These are phyloP conservation scores for Anisodus tanguticus DNA, from an alignment of 257 asterid species.

Conservation along the genomic window DNA sequence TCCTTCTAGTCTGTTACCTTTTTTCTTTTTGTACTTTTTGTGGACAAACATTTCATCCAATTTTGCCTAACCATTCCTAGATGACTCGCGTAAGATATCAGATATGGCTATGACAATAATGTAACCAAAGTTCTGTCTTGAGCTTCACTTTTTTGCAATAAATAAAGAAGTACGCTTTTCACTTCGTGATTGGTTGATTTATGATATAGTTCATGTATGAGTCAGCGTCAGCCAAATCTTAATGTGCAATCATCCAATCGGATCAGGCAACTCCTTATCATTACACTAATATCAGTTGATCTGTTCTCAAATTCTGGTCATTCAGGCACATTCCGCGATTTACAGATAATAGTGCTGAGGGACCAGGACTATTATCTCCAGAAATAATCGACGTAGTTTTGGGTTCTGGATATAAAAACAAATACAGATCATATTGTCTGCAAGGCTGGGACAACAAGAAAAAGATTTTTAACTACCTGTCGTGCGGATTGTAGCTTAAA, in stretches of 20 bases:
- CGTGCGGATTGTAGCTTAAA: neutral
- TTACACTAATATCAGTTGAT: too few relatives aligned
- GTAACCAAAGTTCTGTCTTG: neutral
- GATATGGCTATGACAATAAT: neutral
- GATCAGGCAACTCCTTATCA: neutral
- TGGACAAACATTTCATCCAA: neutral
- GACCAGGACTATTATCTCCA: too few relatives aligned
- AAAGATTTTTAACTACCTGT: constrained; percentile 16
- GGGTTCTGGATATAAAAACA: too few relatives aligned
- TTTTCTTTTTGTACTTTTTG: neutral
- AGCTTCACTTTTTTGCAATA: neutral
- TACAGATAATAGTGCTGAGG: too few relatives aligned
- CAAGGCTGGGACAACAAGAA: constrained; percentile 13
- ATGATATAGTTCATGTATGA: neutral
- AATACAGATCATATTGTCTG: constrained; percentile 4
- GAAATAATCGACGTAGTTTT: too few relatives aligned
- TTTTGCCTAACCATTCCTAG: neutral
- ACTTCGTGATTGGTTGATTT: neutral
- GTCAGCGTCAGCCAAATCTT: constrained; percentile 12
- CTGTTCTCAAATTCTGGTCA: too few relatives aligned
- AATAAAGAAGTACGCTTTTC: neutral
- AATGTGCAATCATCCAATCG: constrained; percentile 16
- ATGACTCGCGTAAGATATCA: neutral
- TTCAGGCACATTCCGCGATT: too few relatives aligned
- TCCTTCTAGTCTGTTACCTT: neutral